Conservation (phyloP, 83 land plant genomes). For the Picea abies region DNA sequence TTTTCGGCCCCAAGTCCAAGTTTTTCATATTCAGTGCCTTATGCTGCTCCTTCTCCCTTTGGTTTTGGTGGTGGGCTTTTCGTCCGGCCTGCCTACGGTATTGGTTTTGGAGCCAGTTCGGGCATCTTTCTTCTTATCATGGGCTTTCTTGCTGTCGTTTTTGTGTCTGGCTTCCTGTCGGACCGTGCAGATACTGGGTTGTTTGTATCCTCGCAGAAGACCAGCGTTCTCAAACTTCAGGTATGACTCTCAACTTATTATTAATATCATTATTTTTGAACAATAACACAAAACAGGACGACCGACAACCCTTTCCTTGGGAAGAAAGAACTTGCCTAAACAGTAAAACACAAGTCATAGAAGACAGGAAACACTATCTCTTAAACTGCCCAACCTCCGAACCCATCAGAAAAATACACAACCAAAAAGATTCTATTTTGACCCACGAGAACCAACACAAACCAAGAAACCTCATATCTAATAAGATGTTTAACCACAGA, state of each 20-base stretch:
- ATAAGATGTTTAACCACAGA: no score
- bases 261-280: no score
- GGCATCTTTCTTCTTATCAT: constrained; percentile 43
- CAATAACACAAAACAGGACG: no score
- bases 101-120: constrained; percentile 61
- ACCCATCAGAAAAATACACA: background rate
- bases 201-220: constrained; percentile 30
- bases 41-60: constrained; percentile 52
- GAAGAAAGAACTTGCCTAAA: no score
- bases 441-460: no score
- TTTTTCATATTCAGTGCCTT: constrained; percentile 46
- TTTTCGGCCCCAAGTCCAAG: constrained; percentile 25
- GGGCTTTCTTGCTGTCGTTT: constrained; percentile 55
- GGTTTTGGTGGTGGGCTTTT: constrained; percentile 40
- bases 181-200: constrained; percentile 46
- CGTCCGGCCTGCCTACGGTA: constrained; percentile 51
- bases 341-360: no score
- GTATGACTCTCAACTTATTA: constrained; percentile 9
- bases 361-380: no score
- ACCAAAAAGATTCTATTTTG: no score
- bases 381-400: background rate
- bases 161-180: constrained; percentile 62
- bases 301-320: no score
- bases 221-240: constrained; percentile 53
- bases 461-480: no score